phyloP scores from a whole-genome alignment of 495 filamentous ascomycete genomes.

The Neurospora discreta region DNA sequence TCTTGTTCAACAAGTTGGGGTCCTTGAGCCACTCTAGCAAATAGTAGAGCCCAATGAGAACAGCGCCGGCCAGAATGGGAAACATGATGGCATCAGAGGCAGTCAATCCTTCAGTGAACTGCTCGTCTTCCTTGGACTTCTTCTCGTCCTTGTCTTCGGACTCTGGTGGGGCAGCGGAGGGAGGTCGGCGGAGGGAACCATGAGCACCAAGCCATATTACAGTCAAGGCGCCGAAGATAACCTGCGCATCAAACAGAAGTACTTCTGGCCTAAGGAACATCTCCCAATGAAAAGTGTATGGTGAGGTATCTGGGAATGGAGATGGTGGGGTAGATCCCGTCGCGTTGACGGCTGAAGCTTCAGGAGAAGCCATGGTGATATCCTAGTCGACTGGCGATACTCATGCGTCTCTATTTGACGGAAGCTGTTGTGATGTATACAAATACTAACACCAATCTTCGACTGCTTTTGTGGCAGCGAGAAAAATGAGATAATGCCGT shows the following conservation, averaged over 20 bases:
- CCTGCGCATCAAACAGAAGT: constrained; percentile 26
- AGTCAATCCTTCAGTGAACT: constrained; percentile 62
- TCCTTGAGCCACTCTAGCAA: constrained; percentile 84
- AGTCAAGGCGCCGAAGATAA: constrained; percentile 29
- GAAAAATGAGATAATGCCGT: not conserved
- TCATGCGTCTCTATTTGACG: not conserved
- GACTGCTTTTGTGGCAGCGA: not conserved
- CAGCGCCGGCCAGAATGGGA: constrained; percentile 65
- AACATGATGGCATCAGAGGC: constrained; percentile 80
- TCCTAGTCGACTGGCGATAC: not conserved
- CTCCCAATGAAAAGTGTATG: constrained; percentile 2
- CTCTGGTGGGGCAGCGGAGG: constrained; percentile 58
- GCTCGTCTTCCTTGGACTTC: constrained; percentile 47
- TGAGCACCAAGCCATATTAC: constrained; percentile 38
- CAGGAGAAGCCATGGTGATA: constrained; percentile 9
- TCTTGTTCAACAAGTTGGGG: constrained; percentile 68
- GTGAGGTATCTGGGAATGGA: not conserved
- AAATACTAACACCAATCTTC: not conserved
- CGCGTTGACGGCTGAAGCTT: not conserved
- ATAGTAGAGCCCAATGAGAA: constrained; percentile 71
- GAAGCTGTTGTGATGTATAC: not conserved
- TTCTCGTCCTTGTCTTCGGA: constrained; percentile 30
- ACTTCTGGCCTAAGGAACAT: constrained; percentile 41
- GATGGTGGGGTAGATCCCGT: not conserved
- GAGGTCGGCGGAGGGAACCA: constrained; percentile 54